phyloP scores from a whole-genome alignment of 257 asterid genomes.

The Scutellaria galericulata region DNA sequence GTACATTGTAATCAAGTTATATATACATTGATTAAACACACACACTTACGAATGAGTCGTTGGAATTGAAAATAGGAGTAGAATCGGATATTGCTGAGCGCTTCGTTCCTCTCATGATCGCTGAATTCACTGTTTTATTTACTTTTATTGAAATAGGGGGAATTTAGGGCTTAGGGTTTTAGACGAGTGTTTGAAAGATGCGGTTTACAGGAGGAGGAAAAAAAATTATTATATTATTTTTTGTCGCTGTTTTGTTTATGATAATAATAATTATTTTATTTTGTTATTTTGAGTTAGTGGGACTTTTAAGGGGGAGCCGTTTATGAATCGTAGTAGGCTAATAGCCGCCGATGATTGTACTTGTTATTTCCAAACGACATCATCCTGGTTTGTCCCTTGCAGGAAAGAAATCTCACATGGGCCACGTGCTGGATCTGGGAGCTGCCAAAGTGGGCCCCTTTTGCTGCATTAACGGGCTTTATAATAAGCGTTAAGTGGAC shows the following conservation, averaged over 20 bases:
- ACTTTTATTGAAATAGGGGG: background rate
- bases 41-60: constrained; percentile 60
- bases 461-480: background rate
- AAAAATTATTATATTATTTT: background rate
- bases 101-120: constrained; percentile 80
- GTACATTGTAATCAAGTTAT: background rate
- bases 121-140: background rate
- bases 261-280: no score
- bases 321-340: no score
- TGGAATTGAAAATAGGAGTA: constrained; percentile 51
- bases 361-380: background rate
- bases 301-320: no score
- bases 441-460: background rate
- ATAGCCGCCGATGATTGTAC: background rate
- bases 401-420: background rate
- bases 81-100: constrained; percentile 72
- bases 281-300: no score
- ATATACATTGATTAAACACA: background rate
- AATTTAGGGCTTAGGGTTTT: constrained; percentile 38
- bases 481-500: no score
- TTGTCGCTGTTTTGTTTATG: background rate
- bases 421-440: background rate
- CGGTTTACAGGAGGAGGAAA: constrained; percentile 13
- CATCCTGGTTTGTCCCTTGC: background rate
- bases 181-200: constrained; percentile 27